These are phyloP conservation scores for Neohortaea acidophila DNA, from an alignment of 495 filamentous ascomycete species.

Conservation along the genomic window DNA sequence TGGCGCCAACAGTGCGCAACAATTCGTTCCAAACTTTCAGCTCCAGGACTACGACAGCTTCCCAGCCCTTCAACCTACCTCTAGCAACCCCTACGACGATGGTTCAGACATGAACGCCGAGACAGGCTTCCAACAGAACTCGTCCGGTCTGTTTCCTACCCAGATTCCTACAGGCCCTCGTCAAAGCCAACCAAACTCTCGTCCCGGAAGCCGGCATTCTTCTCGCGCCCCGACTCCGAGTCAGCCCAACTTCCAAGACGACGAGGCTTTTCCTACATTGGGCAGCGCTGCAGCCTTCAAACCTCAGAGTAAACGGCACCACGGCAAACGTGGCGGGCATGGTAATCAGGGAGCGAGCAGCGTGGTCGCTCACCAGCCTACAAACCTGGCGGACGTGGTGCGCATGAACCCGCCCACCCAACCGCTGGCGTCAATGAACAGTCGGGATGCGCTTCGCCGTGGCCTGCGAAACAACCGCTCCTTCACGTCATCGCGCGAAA, in stretches of 20 bases:
- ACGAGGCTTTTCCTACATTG: slow-evolving; percentile 91
- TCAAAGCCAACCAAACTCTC: slow-evolving; percentile 53
- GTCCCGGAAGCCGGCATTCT: slow-evolving; percentile 74
- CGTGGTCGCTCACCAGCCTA: slow-evolving; percentile 39
- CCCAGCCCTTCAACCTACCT: slow-evolving; percentile 53
- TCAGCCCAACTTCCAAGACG: slow-evolving; percentile 76
- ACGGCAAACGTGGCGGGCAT: slow-evolving; percentile 70
- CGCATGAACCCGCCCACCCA: slow-evolving; percentile 32
- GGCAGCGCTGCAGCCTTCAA: slow-evolving; percentile 59
- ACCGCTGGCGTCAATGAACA: too few species aligned
- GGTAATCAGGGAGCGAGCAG: slow-evolving; percentile 50
- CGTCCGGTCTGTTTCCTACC: slow-evolving; percentile 40
- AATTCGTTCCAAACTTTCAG: slow-evolving; percentile 50
- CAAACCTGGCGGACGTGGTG: slow-evolving; percentile 65
- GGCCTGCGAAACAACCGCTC: slow-evolving; percentile 17
- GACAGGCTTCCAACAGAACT: slow-evolving; percentile 2
- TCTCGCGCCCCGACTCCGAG: slow-evolving; percentile 49
- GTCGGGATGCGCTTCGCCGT: slow-evolving; percentile 31
- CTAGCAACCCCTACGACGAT: slow-evolving; percentile 18
- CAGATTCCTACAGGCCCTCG: slow-evolving; percentile 16
- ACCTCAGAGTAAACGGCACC: slow-evolving; percentile 61
- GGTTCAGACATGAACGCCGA: slow-evolving; percentile 2
- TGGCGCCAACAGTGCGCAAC: slow-evolving; percentile 40
- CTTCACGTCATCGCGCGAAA: slow-evolving; percentile 44
- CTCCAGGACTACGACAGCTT: slow-evolving; percentile 84